Evolutionary conservation across 148 eudicot species (phyloP), one percentile per base, ranked within the genome.

Genomic region (Chenopodium berlandieri): DNA sequence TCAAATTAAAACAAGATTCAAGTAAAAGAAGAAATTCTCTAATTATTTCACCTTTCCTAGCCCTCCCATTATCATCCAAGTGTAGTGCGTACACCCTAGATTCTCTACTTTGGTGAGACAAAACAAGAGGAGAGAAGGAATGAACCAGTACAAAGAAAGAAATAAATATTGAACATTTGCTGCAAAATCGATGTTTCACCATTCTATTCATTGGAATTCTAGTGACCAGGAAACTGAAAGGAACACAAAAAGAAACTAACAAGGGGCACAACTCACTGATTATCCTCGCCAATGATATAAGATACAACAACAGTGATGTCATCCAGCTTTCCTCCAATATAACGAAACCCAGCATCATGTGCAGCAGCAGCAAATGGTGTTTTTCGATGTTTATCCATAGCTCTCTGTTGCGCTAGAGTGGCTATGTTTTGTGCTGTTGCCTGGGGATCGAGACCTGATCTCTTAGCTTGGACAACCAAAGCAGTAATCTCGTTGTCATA

Each of bases 281-380:
- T 76, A 63, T 79, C 78, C 20, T 67, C 70, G 25, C 44, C 82
- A 75, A 82, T 74, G 77, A 94, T 80, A 80, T 86, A 89, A 63
- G 98, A 91, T 60, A 94, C 94, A 11, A 94, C 92, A 46, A 94
- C 98, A 17, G 98, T 94, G 31, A 91, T 83, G 79, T 94, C 97
- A 77, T 94, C 98, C 84, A 94, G 97, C 84, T 95, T 95, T 71
- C 98, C 98, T 73, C 97, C 98, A 77, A 82, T 78, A 73, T 90
- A 95, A 14, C 87, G 84, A 81, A 75, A 91, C 60, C 96, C 97
- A 62, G 97, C 97, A 67, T 90, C 91, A 68, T 89, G 90, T 3
- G 98, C 98, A 63, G 98, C 96, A 10, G 79, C 69, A 19, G 98
- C 85, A 81, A 93, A 93, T 4, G 98, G 98, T 40, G 94, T 87